Evolutionary conservation across 2,329 filamentous ascomycete species (phyloP), one percentile per base, ranked within the genome.

Genomic region (Mariannaea elegans): DNA sequence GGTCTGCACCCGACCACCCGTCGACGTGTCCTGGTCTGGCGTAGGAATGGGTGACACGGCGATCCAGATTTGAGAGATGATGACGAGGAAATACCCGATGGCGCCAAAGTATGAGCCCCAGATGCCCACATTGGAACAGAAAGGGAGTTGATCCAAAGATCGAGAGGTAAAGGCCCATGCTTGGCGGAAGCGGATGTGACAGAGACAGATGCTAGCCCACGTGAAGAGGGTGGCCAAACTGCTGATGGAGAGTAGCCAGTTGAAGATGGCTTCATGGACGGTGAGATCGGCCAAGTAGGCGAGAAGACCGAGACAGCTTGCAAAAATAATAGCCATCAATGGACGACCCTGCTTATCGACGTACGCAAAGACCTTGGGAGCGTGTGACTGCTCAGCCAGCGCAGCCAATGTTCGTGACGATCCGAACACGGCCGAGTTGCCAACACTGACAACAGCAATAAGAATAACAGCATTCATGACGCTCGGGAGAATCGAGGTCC

Each of bases 381-480:
- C 93, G 74, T 95, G 93, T 45, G 88, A 86, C 75, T 97, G 93
- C 74, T 97, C 93, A 27, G 94, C 93, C 1, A 97, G 84, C 1
- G 94, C 93, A 27, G 93, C 92, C 2, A 98, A 85, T 0, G 94
- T 97, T 68, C 94, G 88, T 1, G 92, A 96, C 10, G 92, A 94
- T 24, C 93, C 94, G 72, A 96, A 98, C 58, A 97, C 90, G 62
- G 93, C 89, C 3, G 92, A 94, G 76, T 97, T 97, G 48, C 93
- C 93, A 57, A 97, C 94, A 1, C 92, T 96, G 27, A 97, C 81
- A 7, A 97, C 93, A 19, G 94, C 90, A 63, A 97, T 88, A 71
- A 97, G 87, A 74, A 97, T 97, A 56, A 97, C 92, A n/a, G 87
- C 88, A 75, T 98, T 97, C 90, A 97, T 96, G 55, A 97, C 85